Evolutionary conservation across 306 rosid species (phyloP).

Genomic region (Pueraria montana): DNA sequence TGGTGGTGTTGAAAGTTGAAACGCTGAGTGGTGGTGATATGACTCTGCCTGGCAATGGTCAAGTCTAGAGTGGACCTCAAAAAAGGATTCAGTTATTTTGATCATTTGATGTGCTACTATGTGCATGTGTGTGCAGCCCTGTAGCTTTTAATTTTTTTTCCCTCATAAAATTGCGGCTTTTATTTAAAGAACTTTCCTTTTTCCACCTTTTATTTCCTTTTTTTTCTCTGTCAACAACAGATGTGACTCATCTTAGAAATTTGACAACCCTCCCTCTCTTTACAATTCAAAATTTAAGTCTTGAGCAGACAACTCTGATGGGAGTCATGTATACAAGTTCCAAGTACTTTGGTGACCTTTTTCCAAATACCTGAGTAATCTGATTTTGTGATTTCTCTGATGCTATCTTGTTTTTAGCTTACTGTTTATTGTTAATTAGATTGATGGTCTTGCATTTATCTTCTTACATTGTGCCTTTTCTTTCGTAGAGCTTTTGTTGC

Average conservation of each 20-base stretch:
- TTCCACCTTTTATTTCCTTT: not conserved
- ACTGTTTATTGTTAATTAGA: constrained; percentile 29
- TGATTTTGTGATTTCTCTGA: constrained; percentile 32
- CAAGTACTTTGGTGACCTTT: constrained; percentile 12
- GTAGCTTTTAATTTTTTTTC: not conserved
- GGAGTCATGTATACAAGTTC: not conserved
- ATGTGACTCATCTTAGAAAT: not conserved
- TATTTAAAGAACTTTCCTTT: not conserved
- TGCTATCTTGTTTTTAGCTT: constrained; percentile 34
- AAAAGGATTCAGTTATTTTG: not conserved
- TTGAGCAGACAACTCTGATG: not conserved
- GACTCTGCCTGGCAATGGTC: not conserved
- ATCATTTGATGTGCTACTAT: not conserved
- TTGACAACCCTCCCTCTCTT: not conserved
- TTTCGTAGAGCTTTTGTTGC: constrained; percentile 89
- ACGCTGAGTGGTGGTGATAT: not conserved
- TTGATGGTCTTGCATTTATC: constrained; percentile 23
- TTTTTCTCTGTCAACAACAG: not conserved
- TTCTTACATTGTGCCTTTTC: constrained; percentile 41
- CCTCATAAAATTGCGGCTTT: not conserved
- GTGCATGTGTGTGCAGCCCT: not conserved
- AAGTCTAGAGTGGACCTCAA: not conserved
- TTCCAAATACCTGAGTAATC: constrained; percentile 5
- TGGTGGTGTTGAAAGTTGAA: not conserved
- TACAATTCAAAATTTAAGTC: not conserved